Conservation (phyloP, 306 rosid genomes). For the Lagenaria siceraria region DNA sequence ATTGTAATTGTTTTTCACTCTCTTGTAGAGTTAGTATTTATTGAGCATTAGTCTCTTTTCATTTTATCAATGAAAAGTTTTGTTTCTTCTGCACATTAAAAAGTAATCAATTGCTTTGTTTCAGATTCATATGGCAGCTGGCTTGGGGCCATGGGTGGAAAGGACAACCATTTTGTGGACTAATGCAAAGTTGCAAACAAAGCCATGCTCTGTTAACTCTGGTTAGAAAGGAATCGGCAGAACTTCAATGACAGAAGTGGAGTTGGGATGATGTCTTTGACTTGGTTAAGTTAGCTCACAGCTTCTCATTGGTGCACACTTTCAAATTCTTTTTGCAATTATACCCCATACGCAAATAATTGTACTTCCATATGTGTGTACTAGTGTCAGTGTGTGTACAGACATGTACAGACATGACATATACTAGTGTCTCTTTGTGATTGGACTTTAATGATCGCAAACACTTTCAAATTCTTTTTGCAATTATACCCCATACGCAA, state of each 20-base stretch:
- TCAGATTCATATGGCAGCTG: too few species aligned
- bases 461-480: background rate
- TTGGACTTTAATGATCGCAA: too few species aligned
- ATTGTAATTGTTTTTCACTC: too few species aligned
- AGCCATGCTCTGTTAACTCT: background rate
- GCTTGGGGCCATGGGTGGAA: background rate
- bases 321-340: background rate
- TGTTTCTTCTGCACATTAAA: too few species aligned
- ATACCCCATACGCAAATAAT: background rate
- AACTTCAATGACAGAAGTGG: background rate
- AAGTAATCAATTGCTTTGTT: too few species aligned
- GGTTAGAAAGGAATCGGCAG: background rate
- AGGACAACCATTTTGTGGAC: background rate
- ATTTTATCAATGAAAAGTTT: too few species aligned
- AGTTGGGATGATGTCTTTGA: background rate
- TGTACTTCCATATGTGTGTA: background rate
- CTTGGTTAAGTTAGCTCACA: background rate
- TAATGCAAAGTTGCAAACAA: background rate
- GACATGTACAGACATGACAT: too few species aligned
- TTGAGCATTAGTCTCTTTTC: too few species aligned
- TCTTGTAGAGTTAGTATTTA: too few species aligned
- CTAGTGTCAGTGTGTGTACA: too few species aligned
- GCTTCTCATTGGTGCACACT: background rate
- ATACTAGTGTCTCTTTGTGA: too few species aligned
- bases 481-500: background rate